Evolutionary conservation across 2,329 filamentous ascomycete species (phyloP).

Genomic region (Stachybotrys elegans): DNA sequence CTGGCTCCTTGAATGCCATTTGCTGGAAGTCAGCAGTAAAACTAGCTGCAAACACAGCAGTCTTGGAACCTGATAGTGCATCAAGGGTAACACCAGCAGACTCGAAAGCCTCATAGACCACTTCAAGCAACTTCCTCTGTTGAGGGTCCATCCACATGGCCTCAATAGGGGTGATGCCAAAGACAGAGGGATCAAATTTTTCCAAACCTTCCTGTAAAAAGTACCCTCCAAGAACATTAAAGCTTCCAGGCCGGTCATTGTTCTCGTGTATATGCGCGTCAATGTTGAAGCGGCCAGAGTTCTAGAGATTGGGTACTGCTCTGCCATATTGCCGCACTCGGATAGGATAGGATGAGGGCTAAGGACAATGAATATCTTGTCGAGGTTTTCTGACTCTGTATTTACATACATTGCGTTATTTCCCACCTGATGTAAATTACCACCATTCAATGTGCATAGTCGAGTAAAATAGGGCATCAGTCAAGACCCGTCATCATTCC

Average conservation of each 20-base stretch:
- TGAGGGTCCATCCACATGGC: slow-evolving; percentile 31
- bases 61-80: not conserved
- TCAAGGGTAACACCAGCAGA: slow-evolving; percentile 22
- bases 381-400: too few relatives aligned
- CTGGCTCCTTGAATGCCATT: slow-evolving; percentile 1
- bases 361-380: too few relatives aligned
- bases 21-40: slow-evolving; percentile 3
- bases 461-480: too few relatives aligned
- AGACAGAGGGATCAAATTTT: slow-evolving; percentile 29
- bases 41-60: slow-evolving; percentile 1
- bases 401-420: too few relatives aligned
- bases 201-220: slow-evolving; percentile 16
- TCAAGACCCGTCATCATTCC: too few relatives aligned
- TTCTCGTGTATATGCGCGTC: slow-evolving; percentile 25
- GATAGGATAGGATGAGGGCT: too few relatives aligned
- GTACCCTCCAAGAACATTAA: slow-evolving; percentile 15
- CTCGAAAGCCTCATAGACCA: slow-evolving; percentile 32
- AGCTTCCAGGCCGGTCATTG: slow-evolving; percentile 16
- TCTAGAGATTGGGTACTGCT: too few relatives aligned
- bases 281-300: slow-evolving; percentile 19
- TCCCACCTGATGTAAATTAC: too few relatives aligned
- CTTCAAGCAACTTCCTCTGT: slow-evolving; percentile 30
- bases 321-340: too few relatives aligned
- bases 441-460: too few relatives aligned
- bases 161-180: slow-evolving; percentile 28